Base-by-base conservation (phyloP, 2,329 filamentous ascomycete species). In the Venturia asperata region DNA sequence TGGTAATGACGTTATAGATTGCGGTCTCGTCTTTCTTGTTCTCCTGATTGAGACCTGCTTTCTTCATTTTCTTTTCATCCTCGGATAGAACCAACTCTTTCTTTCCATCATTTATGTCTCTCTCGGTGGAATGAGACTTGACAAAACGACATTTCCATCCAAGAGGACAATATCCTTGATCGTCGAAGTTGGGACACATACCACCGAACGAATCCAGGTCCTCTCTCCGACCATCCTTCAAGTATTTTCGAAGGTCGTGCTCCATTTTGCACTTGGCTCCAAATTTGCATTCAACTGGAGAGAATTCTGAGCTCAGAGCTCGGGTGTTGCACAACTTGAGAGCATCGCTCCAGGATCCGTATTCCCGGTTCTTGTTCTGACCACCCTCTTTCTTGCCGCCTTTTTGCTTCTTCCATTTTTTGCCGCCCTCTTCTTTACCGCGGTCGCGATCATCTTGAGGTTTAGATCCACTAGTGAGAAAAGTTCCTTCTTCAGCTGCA, bases 91-190 rank as follows among this genome's bases (percentile, higher is more conserved):
- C 81, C 63, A 97, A 78, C 77, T 97, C 93, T 71, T 90, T 91
- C 69, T 85, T 84, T 10, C 92, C 93, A 74, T 96, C 92, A 64
- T 87, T 86, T 24, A 81, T 85, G 69, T 89, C 85, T 30, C 90
- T 77, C 77, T 97, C 93, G 68, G 87, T 82, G 71, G 91, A 94
- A 77, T 99, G 94, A 68, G 91, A 95, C 68, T 84, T 84, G 42
- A 91, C 89, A 72, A 97, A 96, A 27, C 93, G 88, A 74, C 94
- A 99, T 74, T 93, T 96, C 92, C 93, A 99, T 6, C 94, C 94
- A 17, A 88, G 85, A 61, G 85, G 83, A 71, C 94, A 99, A 67
- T 82, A 85, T 15, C 92, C 92, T 68, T 88, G 85, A 19, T 81
- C 80, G 69, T 90, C 87, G 75, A 86, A 97, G 10, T 96, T 83